phyloP scores from a whole-genome alignment of 2,329 filamentous ascomycete genomes.

The Scedosporium dehoogii region DNA sequence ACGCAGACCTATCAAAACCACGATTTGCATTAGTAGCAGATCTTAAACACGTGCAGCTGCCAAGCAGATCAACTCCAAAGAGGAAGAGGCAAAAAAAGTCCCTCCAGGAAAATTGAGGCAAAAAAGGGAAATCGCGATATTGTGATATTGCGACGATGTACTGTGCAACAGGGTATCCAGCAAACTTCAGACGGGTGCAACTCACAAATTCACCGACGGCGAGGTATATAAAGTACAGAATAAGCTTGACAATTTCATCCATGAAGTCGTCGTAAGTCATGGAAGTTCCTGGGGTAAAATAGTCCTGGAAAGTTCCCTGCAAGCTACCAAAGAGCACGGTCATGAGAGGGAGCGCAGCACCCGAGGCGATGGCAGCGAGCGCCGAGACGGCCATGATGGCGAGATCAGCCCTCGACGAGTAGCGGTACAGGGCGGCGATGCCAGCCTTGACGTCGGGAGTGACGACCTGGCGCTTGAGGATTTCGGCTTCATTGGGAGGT shows the following conservation, averaged over 20 bases:
- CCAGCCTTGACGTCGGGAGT: slow-evolving; percentile 54
- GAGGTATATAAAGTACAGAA: slow-evolving; percentile 79
- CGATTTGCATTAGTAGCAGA: neutral
- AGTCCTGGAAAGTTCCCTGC: slow-evolving; percentile 60
- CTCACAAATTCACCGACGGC: slow-evolving; percentile 66
- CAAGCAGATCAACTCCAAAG: neutral
- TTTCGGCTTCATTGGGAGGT: slow-evolving; percentile 52
- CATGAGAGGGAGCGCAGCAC: slow-evolving; percentile 70
- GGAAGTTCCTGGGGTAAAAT: slow-evolving; percentile 36
- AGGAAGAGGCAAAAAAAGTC: neutral
- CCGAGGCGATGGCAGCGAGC: slow-evolving; percentile 59
- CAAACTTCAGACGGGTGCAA: neutral
- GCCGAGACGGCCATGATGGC: slow-evolving; percentile 51
- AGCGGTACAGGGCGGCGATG: slow-evolving; percentile 58
- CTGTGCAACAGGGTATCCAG: neutral
- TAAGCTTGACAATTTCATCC: slow-evolving; percentile 47
- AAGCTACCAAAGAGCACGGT: slow-evolving; percentile 73
- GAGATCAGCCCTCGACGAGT: slow-evolving; percentile 56
- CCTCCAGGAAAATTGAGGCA: too few relatives aligned
- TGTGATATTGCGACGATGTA: neutral
- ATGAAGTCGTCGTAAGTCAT: slow-evolving; percentile 47
- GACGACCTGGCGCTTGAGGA: slow-evolving; percentile 59
- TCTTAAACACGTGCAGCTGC: neutral
- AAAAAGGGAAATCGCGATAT: neutral
- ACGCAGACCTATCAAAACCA: slow-evolving; percentile 22